A percentile compares a stretch with the other conserved stretches of the same genome.
Evolutionary conservation across 2,329 filamentous ascomycete genomes (phyloP).

Genomic region (Cercospora canescens): DNA sequence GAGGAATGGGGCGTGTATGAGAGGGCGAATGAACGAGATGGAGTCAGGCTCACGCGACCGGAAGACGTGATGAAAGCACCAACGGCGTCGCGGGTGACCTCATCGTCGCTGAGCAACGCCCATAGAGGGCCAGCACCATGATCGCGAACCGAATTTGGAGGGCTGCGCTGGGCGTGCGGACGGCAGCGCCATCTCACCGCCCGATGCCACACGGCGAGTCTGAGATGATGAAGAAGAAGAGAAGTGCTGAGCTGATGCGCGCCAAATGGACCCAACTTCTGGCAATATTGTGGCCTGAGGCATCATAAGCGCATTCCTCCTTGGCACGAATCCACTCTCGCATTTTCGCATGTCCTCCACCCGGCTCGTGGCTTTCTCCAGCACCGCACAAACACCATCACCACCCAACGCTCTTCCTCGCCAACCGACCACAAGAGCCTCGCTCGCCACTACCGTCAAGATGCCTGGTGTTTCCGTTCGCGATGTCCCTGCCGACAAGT

Average conservation of each 20-base stretch:
- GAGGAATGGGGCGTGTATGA: background rate
- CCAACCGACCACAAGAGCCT: slow-evolving; percentile 8
- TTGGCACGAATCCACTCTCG: background rate
- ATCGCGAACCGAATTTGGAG: background rate
- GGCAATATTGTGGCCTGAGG: background rate
- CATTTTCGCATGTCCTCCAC: background rate
- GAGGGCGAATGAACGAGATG: background rate
- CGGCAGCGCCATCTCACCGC: background rate
- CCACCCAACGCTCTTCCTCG: slow-evolving; percentile 16
- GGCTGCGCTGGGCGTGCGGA: background rate
- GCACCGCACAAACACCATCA: slow-evolving; percentile 12
- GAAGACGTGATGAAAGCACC: background rate
- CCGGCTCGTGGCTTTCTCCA: background rate
- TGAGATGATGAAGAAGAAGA: no score
- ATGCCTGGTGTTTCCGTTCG: slow-evolving; percentile 82
- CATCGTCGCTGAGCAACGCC: background rate
- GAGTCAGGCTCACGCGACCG: background rate
- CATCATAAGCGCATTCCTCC: background rate
- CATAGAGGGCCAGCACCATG: background rate
- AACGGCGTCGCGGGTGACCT: slow-evolving; percentile 8
- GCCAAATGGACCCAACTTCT: background rate
- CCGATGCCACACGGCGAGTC: background rate
- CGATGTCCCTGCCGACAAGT: slow-evolving; percentile 88
- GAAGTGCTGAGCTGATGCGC: background rate
- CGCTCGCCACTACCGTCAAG: slow-evolving; percentile 54